Evolutionary conservation across 345 rosid species (phyloP), one percentile per base, ranked within the genome.

Genomic region (Mercurialis annua): DNA sequence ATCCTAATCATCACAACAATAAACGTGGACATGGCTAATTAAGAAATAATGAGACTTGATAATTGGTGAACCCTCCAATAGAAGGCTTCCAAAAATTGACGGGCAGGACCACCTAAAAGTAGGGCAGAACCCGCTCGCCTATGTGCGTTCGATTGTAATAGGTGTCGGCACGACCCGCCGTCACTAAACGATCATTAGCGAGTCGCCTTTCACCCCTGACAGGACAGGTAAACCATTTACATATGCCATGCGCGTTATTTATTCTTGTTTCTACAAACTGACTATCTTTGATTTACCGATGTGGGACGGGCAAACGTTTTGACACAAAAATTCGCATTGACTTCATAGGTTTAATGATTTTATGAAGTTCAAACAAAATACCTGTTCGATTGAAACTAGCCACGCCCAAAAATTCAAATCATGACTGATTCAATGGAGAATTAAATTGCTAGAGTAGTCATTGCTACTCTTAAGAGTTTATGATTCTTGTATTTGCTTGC

Each of bases 91-190:
- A 91, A 88, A 91, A 88, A 88, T 88, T 86, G 92, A 65, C 96
- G 92, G 82, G 91, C 78, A 1, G 74, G 77, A 66, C 81, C 70
- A 72, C 90, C 85, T 0, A 2, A 85, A n/a, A 81, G 92, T 86
- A 87, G 82, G 82, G 85, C 9, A 6, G 70, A 55, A 64, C 84
- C 71, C 82, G 55, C 97, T 84, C 96, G 96, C 81, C 92, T 30
- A 0, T 0, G 17, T 11, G 77, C 74, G 90, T 79, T 80, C 86
- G 80, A 26, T 69, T 70, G 61, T 38, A 54, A 21, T 59, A 68
- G 84, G 96, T 69, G 96, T 82, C 70, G 92, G 97, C 97, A 82
- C 82, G 93, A 80, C 90, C 73, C 85, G 89, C 73, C 97, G 70
- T 92, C 98, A 59, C 97, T 53, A 17, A 0, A 1, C 93, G 98